phyloP scores from a whole-genome alignment of 164 flowering plant genomes.

The Vitis rotundifolia region DNA sequence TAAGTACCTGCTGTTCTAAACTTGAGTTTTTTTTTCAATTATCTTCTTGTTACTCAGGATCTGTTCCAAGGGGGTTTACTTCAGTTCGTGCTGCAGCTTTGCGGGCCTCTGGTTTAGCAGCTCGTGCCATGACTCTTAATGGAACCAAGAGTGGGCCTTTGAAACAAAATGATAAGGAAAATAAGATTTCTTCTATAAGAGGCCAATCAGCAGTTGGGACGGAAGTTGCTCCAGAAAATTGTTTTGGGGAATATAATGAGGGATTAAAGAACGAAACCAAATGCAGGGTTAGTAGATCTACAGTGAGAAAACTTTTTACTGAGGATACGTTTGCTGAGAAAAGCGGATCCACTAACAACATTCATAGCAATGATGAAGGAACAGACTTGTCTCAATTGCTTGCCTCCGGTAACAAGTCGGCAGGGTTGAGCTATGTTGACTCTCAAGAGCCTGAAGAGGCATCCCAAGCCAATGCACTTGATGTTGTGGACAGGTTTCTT shows the following conservation, averaged over 20 bases:
- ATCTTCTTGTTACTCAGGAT: conserved; percentile 30
- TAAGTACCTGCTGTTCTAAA: too few relatives aligned
- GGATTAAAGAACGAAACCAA: conserved; percentile 19
- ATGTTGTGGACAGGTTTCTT: conserved; percentile 66
- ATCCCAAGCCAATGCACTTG: conserved; percentile 80
- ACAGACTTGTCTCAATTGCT: conserved; percentile 17
- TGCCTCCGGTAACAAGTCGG: conserved; percentile 28
- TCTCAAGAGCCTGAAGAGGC: conserved; percentile 90
- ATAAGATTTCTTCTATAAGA: conserved; percentile 11
- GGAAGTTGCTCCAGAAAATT: conserved; percentile 20
- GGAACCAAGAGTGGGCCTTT: conserved; percentile 9
- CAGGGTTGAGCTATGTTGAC: conserved; percentile 77
- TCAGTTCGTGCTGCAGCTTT: conserved; percentile 58
- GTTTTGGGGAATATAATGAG: conserved; percentile 6
- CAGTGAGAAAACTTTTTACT: conserved; percentile 65
- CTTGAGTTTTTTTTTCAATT: background rate
- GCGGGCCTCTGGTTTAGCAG: conserved; percentile 57
- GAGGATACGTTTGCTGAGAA: conserved; percentile 33
- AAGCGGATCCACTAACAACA: conserved; percentile 1
- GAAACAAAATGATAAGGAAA: conserved; percentile 15
- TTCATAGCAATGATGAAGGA: conserved; percentile 16
- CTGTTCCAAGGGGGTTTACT: conserved; percentile 35
- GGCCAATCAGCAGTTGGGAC: conserved; percentile 6
- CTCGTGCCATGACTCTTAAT: conserved; percentile 19
- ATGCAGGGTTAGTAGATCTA: conserved; percentile 31